phyloP scores from a whole-genome alignment of 2,329 filamentous ascomycete genomes.

The Boeremia exigua region DNA sequence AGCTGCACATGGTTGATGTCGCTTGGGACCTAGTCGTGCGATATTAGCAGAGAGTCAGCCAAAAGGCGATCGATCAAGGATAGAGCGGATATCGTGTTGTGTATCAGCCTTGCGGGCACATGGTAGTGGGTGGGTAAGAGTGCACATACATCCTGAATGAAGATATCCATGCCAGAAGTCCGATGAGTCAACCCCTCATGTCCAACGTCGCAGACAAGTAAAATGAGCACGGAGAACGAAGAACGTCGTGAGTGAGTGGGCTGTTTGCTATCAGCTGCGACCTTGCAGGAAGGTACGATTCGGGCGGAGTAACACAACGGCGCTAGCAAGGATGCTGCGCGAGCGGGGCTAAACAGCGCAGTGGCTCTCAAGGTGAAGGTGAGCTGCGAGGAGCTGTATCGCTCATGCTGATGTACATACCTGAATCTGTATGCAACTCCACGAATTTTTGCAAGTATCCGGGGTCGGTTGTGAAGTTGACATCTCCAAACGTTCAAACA shows the following conservation, averaged over 20 bases:
- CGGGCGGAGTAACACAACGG: not conserved
- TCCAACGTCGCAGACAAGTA: not conserved
- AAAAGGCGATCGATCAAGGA: too few species aligned
- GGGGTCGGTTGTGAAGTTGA: too few species aligned
- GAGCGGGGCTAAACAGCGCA: not conserved
- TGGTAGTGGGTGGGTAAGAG: not conserved
- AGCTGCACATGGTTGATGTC: conserved; percentile 53
- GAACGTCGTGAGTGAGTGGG: not conserved
- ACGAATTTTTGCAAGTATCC: too few species aligned
- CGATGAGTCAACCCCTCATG: not conserved
- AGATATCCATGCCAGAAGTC: conserved; percentile 31
- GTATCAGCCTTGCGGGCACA: not conserved
- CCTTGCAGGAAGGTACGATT: conserved; percentile 1
- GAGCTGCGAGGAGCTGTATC: not conserved
- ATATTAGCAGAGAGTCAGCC: not conserved
- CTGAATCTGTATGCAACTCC: too few species aligned
- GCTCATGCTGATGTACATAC: not conserved
- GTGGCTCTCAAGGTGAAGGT: conserved; percentile 6
- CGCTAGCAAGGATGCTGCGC: conserved; percentile 12
- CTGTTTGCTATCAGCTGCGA: conserved; percentile 5
- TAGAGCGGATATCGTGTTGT: too few species aligned
- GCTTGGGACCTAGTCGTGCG: conserved; percentile 41
- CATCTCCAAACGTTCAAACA: too few species aligned
- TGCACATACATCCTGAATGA: conserved; percentile 28
- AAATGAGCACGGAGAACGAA: not conserved